Base-by-base conservation (phyloP, 805 yeast species). In the Saccharomycopsis microspora region DNA sequence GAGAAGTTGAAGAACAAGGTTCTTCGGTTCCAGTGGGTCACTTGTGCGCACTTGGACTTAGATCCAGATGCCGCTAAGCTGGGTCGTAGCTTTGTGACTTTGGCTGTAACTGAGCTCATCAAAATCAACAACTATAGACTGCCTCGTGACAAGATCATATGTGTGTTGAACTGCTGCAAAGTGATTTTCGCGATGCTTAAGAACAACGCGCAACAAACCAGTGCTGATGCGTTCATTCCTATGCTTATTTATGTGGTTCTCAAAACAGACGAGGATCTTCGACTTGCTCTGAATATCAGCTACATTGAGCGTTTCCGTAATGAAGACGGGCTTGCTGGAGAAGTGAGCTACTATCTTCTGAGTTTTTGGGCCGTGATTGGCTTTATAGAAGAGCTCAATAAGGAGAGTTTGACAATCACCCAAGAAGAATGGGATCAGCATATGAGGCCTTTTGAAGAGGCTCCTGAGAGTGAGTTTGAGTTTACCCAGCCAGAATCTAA, bases 181-280 rank as follows among this genome's bases (percentile, higher is more conserved):
- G 89, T 93, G 27, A 82, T 94, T 4, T 89, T 88, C 68, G 94
- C 95, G 7, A 71, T 86, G 49, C 74, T 94, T 42, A 79, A 88
- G 53, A 85, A 80, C 51, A 66, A 71, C 10, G 64, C 73, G 44
- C 71, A 78, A 46, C 83, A 79, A 50, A 67, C 70, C 44, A 89
- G 88, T 55, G 99, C 99, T 0, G 99, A 93, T 64, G 78, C 85
- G 37, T 93, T 93, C 63, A 74, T 93, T n/a, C 98, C 99, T 0
- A 61, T 90, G 39, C 67, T 93, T 45, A 87, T 93, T 30, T 82
- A 80, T 55, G 83, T 90, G 7, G 74, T 89, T 1, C 62, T 90
- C 42, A 80, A 79, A 56, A 50, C 53, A 3, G 49, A 52, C 27
- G 53, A 52, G 33, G 55, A 52, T 40, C 37, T 52, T 32, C 38